A percentile compares a stretch with the other conserved stretches of the same genome.
phyloP scores from a whole-genome alignment of 768 basidiomycete species.

The Suillus decipiens region DNA sequence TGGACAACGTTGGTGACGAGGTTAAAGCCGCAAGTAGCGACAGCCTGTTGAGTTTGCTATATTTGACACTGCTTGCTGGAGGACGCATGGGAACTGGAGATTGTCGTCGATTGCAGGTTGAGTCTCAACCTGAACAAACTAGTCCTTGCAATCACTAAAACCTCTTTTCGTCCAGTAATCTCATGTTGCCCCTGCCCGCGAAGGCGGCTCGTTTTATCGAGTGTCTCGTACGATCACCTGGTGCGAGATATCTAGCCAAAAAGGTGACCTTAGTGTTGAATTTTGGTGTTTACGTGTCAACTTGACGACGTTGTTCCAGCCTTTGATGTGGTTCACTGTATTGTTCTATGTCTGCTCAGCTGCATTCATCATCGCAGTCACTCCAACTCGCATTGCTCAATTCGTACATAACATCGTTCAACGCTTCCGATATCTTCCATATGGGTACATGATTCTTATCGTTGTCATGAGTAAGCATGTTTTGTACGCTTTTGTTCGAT shows the following conservation, averaged over 20 bases:
- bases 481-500: conserved; percentile 60
- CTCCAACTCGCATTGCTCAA: conserved; percentile 69
- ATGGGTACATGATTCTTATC: conserved; percentile 63
- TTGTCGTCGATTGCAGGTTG: not conserved
- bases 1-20: not conserved
- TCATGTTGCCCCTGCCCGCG: not conserved
- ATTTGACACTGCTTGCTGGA: not conserved
- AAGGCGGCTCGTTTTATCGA: conserved; percentile 28
- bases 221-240: conserved; percentile 18
- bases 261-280: conserved; percentile 44
- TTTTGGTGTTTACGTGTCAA: not conserved
- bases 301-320: conserved; percentile 36
- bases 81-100: not conserved
- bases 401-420: conserved; percentile 68
- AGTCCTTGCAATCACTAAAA: conserved; percentile 24
- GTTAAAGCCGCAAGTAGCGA: not conserved
- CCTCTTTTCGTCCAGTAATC: not conserved
- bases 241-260: conserved; percentile 49
- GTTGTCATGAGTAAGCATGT: conserved; percentile 56
- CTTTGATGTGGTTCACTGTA: conserved; percentile 56
- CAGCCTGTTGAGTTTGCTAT: not conserved
- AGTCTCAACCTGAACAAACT: not conserved
- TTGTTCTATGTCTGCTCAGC: conserved; percentile 55
- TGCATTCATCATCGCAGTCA: conserved; percentile 49
- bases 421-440: conserved; percentile 54